Conservation (phyloP, 495 filamentous ascomycete species). For the Sabuloglossum arenarium region DNA sequence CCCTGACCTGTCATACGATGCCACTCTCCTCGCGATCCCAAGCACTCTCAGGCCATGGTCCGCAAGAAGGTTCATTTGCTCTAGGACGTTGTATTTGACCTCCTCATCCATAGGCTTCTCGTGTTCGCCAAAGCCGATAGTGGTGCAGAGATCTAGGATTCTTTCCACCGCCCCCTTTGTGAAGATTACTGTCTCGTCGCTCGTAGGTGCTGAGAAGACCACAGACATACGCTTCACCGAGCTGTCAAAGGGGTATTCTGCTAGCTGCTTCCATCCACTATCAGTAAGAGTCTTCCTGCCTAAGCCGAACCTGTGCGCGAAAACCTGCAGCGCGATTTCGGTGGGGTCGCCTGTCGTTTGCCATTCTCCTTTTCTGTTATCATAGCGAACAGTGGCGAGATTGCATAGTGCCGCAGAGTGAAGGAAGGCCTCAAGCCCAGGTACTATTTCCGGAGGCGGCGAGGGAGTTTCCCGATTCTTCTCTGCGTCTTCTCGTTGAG, state of each 20-base stretch:
- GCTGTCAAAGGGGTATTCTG: slow-evolving; percentile 67
- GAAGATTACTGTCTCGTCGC: slow-evolving; percentile 23
- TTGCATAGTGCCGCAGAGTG: slow-evolving; percentile 60
- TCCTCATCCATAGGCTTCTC: slow-evolving; percentile 31
- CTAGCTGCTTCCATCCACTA: slow-evolving; percentile 39
- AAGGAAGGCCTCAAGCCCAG: slow-evolving; percentile 35
- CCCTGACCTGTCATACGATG: slow-evolving; percentile 11
- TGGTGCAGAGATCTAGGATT: slow-evolving; percentile 48
- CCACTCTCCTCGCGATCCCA: slow-evolving; percentile 31
- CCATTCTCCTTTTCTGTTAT: slow-evolving; percentile 34
- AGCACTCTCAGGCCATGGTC: slow-evolving; percentile 60
- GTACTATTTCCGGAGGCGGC: no score
- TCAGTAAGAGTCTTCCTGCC: slow-evolving; percentile 29
- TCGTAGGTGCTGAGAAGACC: slow-evolving; percentile 28
- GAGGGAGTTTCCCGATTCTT: no score
- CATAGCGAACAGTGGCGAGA: slow-evolving; percentile 44
- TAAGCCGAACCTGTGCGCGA: slow-evolving; percentile 43
- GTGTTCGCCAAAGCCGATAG: background rate
- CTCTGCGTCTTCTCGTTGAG: background rate
- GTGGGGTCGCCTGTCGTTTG: slow-evolving; percentile 68
- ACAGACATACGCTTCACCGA: slow-evolving; percentile 72
- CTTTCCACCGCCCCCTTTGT: slow-evolving; percentile 70
- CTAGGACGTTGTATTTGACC: slow-evolving; percentile 15
- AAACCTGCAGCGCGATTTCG: slow-evolving; percentile 65
- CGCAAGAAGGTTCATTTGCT: slow-evolving; percentile 36